phyloP scores from a whole-genome alignment of 352 stramenopile genomes.

The Pythium diclinum region DNA sequence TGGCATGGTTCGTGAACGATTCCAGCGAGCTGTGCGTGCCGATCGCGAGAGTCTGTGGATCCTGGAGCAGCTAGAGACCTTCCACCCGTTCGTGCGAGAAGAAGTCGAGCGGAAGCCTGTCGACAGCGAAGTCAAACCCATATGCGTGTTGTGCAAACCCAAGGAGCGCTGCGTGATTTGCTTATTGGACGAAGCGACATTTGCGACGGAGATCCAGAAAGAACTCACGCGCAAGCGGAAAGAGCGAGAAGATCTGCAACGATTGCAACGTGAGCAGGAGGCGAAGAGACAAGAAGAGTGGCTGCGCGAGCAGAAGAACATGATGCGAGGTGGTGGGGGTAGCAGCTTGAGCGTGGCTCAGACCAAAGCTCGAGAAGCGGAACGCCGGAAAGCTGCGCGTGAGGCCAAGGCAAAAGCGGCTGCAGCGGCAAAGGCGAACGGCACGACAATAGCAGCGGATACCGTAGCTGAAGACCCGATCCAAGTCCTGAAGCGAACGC shows the following conservation, averaged over 20 bases:
- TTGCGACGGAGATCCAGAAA: conserved; percentile 23
- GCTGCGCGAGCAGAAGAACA: conserved; percentile 14
- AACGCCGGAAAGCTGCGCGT: conserved; percentile 16
- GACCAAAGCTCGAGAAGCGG: conserved; percentile 16
- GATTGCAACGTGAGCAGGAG: conserved; percentile 17
- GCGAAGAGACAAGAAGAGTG: conserved; percentile 14
- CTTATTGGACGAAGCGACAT: conserved; percentile 24
- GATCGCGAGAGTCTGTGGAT: conserved; percentile 45
- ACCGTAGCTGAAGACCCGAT: conserved; percentile 6
- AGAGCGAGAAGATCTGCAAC: conserved; percentile 23
- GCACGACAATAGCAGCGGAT: neutral
- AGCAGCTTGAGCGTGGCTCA: neutral
- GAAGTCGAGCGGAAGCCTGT: conserved; percentile 5
- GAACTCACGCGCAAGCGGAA: conserved; percentile 10
- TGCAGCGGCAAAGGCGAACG: conserved; percentile 9
- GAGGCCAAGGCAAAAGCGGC: conserved; percentile 21
- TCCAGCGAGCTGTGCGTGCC: conserved; percentile 48
- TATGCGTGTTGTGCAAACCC: conserved; percentile 30
- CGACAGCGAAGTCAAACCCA: conserved; percentile 4
- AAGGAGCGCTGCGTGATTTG: conserved; percentile 30
- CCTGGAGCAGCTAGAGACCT: conserved; percentile 65
- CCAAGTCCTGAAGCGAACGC: conserved; percentile 14
- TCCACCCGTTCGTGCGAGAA: conserved; percentile 43
- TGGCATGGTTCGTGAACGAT: conserved; percentile 50
- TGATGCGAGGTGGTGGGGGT: conserved; percentile 10